Conservation (phyloP, 192 early-diverging fungal genomes). For the Backusella sp. region DNA sequence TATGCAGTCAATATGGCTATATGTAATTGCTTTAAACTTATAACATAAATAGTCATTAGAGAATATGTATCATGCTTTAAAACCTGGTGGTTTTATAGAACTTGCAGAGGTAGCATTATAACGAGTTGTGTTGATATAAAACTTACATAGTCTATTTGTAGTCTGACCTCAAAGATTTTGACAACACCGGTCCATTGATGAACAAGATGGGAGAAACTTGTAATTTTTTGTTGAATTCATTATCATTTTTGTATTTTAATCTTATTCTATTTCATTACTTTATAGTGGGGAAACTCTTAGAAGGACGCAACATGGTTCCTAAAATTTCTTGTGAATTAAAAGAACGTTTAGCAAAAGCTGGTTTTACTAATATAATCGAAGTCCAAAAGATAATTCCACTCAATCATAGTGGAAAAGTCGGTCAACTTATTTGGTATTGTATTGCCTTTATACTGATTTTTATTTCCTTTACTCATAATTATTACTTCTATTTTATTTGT, state of each 20-base stretch:
- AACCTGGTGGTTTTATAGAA: conserved; percentile 37
- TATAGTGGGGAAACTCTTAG: background rate
- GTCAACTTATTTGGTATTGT: conserved; percentile 11
- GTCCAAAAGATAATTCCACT: background rate
- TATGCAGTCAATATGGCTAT: background rate
- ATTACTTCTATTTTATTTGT: background rate
- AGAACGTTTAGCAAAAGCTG: background rate
- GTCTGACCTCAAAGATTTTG: background rate
- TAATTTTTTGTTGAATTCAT: background rate
- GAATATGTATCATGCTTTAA: conserved; percentile 24
- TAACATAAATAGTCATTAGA: conserved; percentile 10
- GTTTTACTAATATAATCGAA: background rate
- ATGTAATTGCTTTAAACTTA: background rate
- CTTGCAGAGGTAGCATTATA: conserved; percentile 21
- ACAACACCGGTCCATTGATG: background rate
- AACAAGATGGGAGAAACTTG: background rate
- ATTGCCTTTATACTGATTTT: background rate
- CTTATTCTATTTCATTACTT: background rate
- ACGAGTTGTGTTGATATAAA: background rate
- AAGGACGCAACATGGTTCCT: background rate
- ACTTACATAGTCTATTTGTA: background rate
- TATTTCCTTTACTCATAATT: background rate
- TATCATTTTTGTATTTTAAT: background rate
- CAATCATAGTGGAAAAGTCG: conserved; percentile 10
- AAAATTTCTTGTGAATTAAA: background rate